A percentile compares a stretch with the other conserved stretches of the same genome.
Conservation (phyloP, 2,329 filamentous ascomycete genomes). For the Monosporascus sp. region DNA sequence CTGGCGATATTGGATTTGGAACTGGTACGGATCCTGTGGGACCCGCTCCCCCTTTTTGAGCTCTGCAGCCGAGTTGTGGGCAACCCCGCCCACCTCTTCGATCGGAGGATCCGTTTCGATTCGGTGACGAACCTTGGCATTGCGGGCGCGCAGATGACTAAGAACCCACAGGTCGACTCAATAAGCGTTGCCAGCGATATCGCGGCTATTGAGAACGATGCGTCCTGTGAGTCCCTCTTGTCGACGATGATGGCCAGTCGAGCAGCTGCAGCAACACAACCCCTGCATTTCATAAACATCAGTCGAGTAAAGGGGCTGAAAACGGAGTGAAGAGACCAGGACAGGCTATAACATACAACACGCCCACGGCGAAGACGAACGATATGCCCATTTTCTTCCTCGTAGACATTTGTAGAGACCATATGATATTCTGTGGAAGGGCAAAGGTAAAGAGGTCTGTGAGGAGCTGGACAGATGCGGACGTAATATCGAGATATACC, state of each 20-base stretch:
- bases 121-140: background rate
- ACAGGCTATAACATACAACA: background rate
- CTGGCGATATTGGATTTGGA: too few species aligned
- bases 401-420: background rate
- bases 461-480: background rate
- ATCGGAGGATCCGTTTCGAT: too few species aligned
- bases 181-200: background rate
- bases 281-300: too few species aligned
- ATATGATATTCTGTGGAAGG: background rate
- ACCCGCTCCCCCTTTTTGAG: too few species aligned
- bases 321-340: too few species aligned
- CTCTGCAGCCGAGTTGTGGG: too few species aligned
- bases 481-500: too few species aligned
- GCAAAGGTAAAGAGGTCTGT: background rate
- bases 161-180: background rate
- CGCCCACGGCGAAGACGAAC: background rate
- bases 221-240: background rate
- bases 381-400: background rate
- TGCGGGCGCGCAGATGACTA: background rate
- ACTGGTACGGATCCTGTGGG: too few species aligned
- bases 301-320: too few species aligned
- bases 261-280: background rate
- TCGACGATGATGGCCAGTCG: background rate
- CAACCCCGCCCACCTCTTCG: too few species aligned
- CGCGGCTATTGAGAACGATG: background rate